Evolutionary conservation across 2,329 filamentous ascomycete species (phyloP).

Genomic region (Ramularia endophylla): DNA sequence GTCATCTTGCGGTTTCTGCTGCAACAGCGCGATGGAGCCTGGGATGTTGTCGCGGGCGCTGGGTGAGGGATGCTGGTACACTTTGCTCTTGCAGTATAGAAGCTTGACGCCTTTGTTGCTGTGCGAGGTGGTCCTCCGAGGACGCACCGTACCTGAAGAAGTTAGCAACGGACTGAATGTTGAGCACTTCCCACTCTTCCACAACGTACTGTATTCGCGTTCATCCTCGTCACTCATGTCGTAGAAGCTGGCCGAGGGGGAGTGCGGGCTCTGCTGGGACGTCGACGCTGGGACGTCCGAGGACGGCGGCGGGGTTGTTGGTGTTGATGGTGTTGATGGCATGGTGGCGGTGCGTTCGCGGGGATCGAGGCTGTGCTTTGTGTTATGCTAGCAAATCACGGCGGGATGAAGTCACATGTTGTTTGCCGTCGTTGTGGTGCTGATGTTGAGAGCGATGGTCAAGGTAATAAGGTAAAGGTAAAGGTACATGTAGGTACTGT

Average conservation of each 20-base stretch:
- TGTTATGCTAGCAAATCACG: no score
- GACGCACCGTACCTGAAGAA: no score
- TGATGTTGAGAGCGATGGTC: no score
- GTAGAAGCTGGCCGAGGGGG: slow-evolving; percentile 84
- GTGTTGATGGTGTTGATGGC: slow-evolving; percentile 16
- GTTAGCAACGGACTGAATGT: no score
- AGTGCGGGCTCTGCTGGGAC: slow-evolving; percentile 44
- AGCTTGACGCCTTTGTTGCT: slow-evolving; percentile 72
- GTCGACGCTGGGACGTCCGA: slow-evolving; percentile 5
- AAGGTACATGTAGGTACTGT: no score
- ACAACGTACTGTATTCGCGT: slow-evolving; percentile 89
- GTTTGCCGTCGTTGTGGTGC: no score
- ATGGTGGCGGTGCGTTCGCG: slow-evolving; percentile 3
- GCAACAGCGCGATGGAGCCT: slow-evolving; percentile 85
- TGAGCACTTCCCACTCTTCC: slow-evolving; percentile 69
- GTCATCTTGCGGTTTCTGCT: slow-evolving; percentile 63
- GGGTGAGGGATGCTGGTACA: slow-evolving; percentile 86
- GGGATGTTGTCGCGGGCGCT: slow-evolving; percentile 93
- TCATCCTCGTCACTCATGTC: slow-evolving; percentile 96
- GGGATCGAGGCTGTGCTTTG: no score
- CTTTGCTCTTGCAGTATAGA: slow-evolving; percentile 95
- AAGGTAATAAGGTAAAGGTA: no score
- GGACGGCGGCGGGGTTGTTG: slow-evolving; percentile 6
- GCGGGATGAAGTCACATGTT: no score
- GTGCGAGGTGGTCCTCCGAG: background rate